A percentile compares a stretch with the other conserved stretches of the same genome.
These are phyloP conservation scores for Paraglomus occultum DNA, from an alignment of 192 early-diverging fungal genomes.

Conservation along the genomic window DNA sequence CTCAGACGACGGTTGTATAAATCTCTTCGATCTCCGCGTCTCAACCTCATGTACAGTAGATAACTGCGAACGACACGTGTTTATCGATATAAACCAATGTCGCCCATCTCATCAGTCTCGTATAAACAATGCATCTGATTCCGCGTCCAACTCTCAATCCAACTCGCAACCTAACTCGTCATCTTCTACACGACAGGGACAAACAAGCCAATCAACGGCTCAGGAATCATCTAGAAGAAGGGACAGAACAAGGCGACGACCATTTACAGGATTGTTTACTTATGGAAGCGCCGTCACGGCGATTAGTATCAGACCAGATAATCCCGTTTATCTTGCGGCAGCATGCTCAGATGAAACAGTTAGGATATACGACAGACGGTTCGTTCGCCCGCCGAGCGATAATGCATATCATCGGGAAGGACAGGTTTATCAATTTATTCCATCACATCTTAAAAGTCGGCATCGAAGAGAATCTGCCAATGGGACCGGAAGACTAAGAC, in stretches of 20 bases:
- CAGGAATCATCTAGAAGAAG: not conserved
- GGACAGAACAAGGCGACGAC: constrained; percentile 24
- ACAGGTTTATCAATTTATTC: constrained; percentile 42
- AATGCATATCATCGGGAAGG: constrained; percentile 27
- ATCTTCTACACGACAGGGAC: too few species aligned
- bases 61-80: constrained; percentile 36
- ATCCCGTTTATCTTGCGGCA: constrained; percentile 46
- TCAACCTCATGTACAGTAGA: constrained; percentile 38
- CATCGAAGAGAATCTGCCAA: constrained; percentile 17
- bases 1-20: constrained; percentile 45
- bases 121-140: too few species aligned
- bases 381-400: constrained; percentile 11
- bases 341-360: constrained; percentile 49
- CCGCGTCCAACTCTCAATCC: not conserved
- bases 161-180: not conserved
- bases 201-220: too few species aligned
- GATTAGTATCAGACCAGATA: constrained; percentile 46
- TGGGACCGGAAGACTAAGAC: not conserved
- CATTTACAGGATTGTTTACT: not conserved
- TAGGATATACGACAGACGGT: constrained; percentile 45
- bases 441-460: constrained; percentile 15
- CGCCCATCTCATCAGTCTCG: not conserved
- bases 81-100: constrained; percentile 41
- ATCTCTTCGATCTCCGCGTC: constrained; percentile 45
- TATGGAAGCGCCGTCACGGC: constrained; percentile 38